These are phyloP conservation scores for Craterostigma plantagineum DNA, from an alignment of 257 asterid species.

Conservation along the genomic window DNA sequence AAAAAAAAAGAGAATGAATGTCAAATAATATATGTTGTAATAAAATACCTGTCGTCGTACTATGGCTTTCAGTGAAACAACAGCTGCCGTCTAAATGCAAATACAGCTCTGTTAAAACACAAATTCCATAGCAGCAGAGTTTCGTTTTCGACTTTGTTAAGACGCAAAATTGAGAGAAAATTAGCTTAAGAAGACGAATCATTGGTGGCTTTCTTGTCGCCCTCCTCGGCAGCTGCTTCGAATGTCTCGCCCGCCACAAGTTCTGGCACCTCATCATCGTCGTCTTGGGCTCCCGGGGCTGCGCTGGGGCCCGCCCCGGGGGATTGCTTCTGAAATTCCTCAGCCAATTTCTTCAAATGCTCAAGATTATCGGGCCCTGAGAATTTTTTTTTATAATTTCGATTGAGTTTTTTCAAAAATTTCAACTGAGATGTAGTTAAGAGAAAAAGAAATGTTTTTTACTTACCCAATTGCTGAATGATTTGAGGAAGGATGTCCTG, in stretches of 20 bases:
- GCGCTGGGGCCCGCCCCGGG: constrained; percentile 22
- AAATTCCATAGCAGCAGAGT: too few species aligned
- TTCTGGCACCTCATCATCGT: constrained; percentile 68
- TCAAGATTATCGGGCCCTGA: constrained; percentile 78
- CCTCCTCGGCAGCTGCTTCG: constrained; percentile 62
- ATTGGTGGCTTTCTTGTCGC: constrained; percentile 23
- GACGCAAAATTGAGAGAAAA: too few species aligned
- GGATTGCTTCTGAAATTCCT: constrained; percentile 61
- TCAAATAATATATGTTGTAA: too few species aligned
- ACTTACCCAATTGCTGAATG: constrained; percentile 22
- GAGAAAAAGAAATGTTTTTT: neutral
- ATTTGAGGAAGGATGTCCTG: constrained; percentile 27
- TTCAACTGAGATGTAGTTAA: neutral
- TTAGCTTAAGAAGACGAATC: constrained; percentile 4
- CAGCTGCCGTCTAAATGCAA: too few species aligned
- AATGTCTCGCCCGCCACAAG: constrained; percentile 58
- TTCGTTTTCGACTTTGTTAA: too few species aligned
- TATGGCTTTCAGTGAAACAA: too few species aligned
- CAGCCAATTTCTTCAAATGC: constrained; percentile 63
- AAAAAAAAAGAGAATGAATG: too few species aligned
- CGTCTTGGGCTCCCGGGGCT: constrained; percentile 17
- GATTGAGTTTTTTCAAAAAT: neutral
- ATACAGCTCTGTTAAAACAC: too few species aligned
- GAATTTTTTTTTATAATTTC: too few species aligned
- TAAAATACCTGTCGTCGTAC: too few species aligned